phyloP scores from a whole-genome alignment of 2,329 filamentous ascomycete genomes.

The Talaromyces marneffei region DNA sequence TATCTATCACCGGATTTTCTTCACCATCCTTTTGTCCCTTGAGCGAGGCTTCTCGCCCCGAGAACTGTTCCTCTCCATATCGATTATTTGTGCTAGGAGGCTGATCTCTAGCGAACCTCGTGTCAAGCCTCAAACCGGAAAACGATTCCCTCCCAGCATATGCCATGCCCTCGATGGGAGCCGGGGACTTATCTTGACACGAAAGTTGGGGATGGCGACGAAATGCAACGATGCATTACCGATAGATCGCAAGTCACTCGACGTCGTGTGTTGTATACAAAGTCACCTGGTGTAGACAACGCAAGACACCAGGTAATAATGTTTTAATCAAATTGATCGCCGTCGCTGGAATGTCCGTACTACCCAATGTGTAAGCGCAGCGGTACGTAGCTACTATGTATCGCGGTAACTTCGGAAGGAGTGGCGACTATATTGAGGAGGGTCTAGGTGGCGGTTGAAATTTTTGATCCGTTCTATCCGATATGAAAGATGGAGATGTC shows the following conservation, averaged over 20 bases:
- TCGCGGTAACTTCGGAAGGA: background rate
- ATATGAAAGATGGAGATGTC: background rate
- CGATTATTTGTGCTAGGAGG: conserved; percentile 23
- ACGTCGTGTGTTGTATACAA: background rate
- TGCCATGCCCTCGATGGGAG: conserved; percentile 34
- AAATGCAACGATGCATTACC: conserved; percentile 16
- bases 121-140: conserved; percentile 36
- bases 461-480: background rate
- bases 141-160: conserved; percentile 30
- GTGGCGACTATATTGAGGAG: background rate
- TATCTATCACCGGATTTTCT: conserved; percentile 34
- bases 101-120: conserved; percentile 28
- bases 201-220: conserved; percentile 11
- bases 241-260: background rate
- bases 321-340: background rate
- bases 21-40: conserved; percentile 34
- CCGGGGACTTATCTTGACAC: conserved; percentile 17
- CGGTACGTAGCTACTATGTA: conserved; percentile 13
- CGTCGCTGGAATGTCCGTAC: background rate
- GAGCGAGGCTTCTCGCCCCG: conserved; percentile 18
- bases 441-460: background rate
- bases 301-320: background rate
- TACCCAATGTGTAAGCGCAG: background rate
- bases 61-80: conserved; percentile 14
- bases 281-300: background rate